phyloP scores from a whole-genome alignment of 495 filamentous ascomycete genomes.

The Trichoderma reesei region DNA sequence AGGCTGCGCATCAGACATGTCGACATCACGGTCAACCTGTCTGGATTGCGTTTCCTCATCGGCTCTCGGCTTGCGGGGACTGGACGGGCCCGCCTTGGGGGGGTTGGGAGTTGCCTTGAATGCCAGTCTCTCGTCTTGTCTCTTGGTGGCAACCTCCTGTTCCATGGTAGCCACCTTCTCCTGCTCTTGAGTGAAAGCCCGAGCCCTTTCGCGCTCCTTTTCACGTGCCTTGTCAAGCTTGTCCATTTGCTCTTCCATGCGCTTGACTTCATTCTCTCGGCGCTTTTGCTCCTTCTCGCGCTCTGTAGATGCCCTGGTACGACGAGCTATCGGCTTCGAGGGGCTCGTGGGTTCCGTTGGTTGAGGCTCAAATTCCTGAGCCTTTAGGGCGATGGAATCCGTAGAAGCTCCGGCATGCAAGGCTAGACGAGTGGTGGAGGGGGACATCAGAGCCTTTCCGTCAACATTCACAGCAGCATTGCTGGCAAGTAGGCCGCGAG shows the following conservation, averaged over 20 bases:
- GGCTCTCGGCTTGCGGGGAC: slow-evolving; percentile 34
- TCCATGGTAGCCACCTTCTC: slow-evolving; percentile 43
- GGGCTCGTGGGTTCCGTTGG: slow-evolving; percentile 28
- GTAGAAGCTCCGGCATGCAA: slow-evolving; percentile 26
- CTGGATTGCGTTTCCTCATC: slow-evolving; percentile 32
- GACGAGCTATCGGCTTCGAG: slow-evolving; percentile 39
- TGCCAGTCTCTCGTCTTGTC: slow-evolving; percentile 31
- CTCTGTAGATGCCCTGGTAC: slow-evolving; percentile 68
- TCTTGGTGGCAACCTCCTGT: slow-evolving; percentile 31
- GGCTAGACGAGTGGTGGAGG: slow-evolving; percentile 29
- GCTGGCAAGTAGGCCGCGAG: slow-evolving; percentile 71
- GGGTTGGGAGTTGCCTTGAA: slow-evolving; percentile 33
- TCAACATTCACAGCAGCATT: slow-evolving; percentile 75
- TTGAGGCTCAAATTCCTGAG: slow-evolving; percentile 20
- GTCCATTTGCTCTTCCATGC: slow-evolving; percentile 42
- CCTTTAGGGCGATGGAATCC: slow-evolving; percentile 29
- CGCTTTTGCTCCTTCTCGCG: slow-evolving; percentile 55
- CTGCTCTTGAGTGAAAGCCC: slow-evolving; percentile 52
- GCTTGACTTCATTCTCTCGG: slow-evolving; percentile 48
- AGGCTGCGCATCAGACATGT: slow-evolving; percentile 42
- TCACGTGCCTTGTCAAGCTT: slow-evolving; percentile 45
- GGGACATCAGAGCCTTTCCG: slow-evolving; percentile 47
- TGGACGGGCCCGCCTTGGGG: slow-evolving; percentile 34
- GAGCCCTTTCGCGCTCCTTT: slow-evolving; percentile 53
- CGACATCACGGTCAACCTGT: slow-evolving; percentile 34